These are phyloP conservation scores for Penicillium sp. DNA, from an alignment of 2,329 filamentous ascomycete species.

Conservation along the genomic window DNA sequence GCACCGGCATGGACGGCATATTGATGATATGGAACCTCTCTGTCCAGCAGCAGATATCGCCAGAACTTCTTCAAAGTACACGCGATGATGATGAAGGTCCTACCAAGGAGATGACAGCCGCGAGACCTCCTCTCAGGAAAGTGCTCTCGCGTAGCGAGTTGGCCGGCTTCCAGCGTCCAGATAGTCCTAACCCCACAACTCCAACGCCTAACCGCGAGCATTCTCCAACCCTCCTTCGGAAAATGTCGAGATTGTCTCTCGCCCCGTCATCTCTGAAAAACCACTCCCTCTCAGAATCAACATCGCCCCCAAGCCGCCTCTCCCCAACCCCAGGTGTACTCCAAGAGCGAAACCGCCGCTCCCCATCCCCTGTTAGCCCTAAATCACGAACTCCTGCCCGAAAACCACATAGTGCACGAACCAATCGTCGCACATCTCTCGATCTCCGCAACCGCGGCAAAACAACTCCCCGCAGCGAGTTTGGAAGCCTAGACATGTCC, in stretches of 20 bases:
- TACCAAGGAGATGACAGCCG: conserved; percentile 53
- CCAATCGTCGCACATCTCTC: conserved; percentile 48
- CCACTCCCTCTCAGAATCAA: conserved; percentile 31
- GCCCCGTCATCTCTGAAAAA: conserved; percentile 37
- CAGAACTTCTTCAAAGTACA: conserved; percentile 30
- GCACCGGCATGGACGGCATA: conserved; percentile 76
- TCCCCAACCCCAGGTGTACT: conserved; percentile 31
- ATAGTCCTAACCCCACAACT: conserved; percentile 46
- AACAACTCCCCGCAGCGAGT: conserved; percentile 38
- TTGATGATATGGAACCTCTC: conserved; percentile 72
- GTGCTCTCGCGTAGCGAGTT: conserved; percentile 86
- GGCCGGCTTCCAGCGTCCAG: conserved; percentile 68
- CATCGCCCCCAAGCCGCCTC: conserved; percentile 35
- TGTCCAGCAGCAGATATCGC: conserved; percentile 35
- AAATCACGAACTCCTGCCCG: conserved; percentile 29
- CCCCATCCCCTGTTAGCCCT: conserved; percentile 45
- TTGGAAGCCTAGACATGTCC: conserved; percentile 51
- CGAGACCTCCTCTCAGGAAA: conserved; percentile 74
- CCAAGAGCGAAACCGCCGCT: conserved; percentile 30
- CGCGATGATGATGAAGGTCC: conserved; percentile 43
- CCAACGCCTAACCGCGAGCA: conserved; percentile 47
- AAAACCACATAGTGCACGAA: conserved; percentile 31
- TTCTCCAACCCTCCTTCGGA: conserved; percentile 55
- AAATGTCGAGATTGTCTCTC: conserved; percentile 55
- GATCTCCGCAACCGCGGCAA: conserved; percentile 54